Evolutionary conservation across 768 basidiomycete genomes (phyloP), one percentile per base, ranked within the genome.

Genomic region (Suillus paluster): DNA sequence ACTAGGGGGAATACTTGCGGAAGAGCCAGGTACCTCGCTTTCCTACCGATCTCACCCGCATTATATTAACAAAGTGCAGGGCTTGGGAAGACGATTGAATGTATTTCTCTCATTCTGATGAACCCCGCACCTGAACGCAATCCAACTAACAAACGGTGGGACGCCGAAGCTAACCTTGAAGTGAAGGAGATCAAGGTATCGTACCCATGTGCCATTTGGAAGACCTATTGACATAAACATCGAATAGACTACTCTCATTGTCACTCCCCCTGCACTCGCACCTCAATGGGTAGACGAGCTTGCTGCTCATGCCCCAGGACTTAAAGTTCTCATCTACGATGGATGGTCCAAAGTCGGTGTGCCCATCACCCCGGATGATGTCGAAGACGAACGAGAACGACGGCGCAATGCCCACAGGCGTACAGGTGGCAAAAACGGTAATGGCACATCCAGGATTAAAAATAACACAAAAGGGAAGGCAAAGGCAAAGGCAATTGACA

Each of bases 241-340:
- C 15, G 5, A 17, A 57, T 64, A 95, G 94, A 86, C 90, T 0
- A 94, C 93, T 0, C 84, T 97, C 14, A 92, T 97, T 48, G 91
- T 97, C 6, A 94, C 94, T 1, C 95, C 95, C 2, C 81, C 84
- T 0, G 78, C 91, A 0, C 78, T 97, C 3, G 88, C 90, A 2
- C 81, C 83, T 8, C 95, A 96, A 73, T 97, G 95, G 95, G 81
- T 80, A 3, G 90, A 95, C 52, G 95, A 97, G 73, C 75, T 96
- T 11, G 78, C 81, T 11, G 70, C 74, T 1, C 91, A 96, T 67
- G 90, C 94, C 0, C 95, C 95, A 3, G 76, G 77, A 1, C 79
- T 97, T 11, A 89, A 88, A 63, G 89, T 96, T 7, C 81, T 95
- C 25, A 72, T 91, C 4, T 97, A 97, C 68, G 84, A 90, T 3